Evolutionary conservation across 345 rosid genomes (phyloP), one percentile per base, ranked within the genome.

Genomic region (Murraya paniculata): DNA sequence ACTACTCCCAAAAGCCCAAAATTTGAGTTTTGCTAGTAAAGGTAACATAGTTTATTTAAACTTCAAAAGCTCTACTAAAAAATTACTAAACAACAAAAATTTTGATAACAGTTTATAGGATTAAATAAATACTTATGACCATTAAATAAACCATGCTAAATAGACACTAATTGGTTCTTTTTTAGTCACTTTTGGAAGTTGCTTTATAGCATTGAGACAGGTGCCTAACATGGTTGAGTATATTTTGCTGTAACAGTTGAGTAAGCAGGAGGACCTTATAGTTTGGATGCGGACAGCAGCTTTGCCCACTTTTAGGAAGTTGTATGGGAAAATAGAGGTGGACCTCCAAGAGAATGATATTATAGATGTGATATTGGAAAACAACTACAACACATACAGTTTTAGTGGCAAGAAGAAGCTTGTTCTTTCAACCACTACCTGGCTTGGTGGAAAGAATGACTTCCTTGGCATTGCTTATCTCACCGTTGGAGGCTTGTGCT

Each of bases 281-380:
- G 99, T 96, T 68, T 94, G 98, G 99, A 96, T 96, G 99, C 90
- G 98, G 84, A 96, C 99, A n/a, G 99, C 99, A 78, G 99, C 99
- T 14, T 87, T 94, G 82, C 99, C 98, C 71, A 96, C 99, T 71
- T 96, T 96, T 82, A 92, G 98, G 81, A 96, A 96, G 86, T 85
- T 96, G 78, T 94, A 94, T 50, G 99, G 98, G 74, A 94, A 87
- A 92, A 94, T 96, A 83, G 99, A 96, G 87, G 79, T 55, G 65
- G 95, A 96, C 84, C 97, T 96, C 45, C 60, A 85, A 61, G 80
- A 50, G 64, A 82, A 86, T 73, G 95, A 94, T 74, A 69, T 39
- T 56, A 88, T 96, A 81, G 1, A 60, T 2, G 95, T 96, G 61
- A 84, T 75, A 0, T 58, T 96, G 89, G 55, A 9, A 70, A 96